Base-by-base conservation (phyloP, 148 eudicot genomes). In the Fagopyrum esculentum region DNA sequence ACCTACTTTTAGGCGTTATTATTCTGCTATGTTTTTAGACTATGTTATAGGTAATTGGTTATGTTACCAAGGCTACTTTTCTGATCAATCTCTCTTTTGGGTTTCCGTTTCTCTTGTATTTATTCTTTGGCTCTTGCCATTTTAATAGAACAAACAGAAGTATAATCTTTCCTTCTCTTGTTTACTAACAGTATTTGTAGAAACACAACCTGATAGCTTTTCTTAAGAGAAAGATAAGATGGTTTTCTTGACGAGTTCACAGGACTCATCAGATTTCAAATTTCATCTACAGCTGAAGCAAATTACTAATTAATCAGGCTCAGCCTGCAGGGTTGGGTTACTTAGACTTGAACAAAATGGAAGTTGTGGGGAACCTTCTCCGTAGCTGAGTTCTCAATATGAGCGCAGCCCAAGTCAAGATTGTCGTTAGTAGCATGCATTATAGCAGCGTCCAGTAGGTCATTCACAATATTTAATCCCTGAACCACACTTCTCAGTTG, bases 401-500 rank as follows among this genome's bases (percentile, higher is more conserved):
- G 72, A 17, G 93, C 97, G 80, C 95, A 92, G 56, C 97, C 97
- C 81, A 92, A 84, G 83, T 92, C 97, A 40, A 92, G 95, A 82
- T 92, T 92, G 75, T 92, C 97, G 77, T 92, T 92, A 12, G 97
- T 92, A n/a, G 83, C 97, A 77, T 81, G 85, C 76, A 84, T 85
- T 75, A 95, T 85, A 70, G 89, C 86, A 74, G 84, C 89, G 68
- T 92, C 97, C 69, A 89, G 81, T 22, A 89, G 72, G 1, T 94
- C 97, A 78, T 64, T 82, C n/a, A 81, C 71, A 54, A 86, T 69
- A 74, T 66, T 89, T 59, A 80, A 56, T 47, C 87, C 87, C 87
- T 90, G 97, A 73, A 95, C 88, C 74, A 86, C 78, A 74, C 76
- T 87, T 76, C 93, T 86, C 4, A 95, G 90, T 76, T 92, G 92